Evolutionary conservation across 2,329 filamentous ascomycete species (phyloP).

Genomic region (Fusarium albosuccineum): DNA sequence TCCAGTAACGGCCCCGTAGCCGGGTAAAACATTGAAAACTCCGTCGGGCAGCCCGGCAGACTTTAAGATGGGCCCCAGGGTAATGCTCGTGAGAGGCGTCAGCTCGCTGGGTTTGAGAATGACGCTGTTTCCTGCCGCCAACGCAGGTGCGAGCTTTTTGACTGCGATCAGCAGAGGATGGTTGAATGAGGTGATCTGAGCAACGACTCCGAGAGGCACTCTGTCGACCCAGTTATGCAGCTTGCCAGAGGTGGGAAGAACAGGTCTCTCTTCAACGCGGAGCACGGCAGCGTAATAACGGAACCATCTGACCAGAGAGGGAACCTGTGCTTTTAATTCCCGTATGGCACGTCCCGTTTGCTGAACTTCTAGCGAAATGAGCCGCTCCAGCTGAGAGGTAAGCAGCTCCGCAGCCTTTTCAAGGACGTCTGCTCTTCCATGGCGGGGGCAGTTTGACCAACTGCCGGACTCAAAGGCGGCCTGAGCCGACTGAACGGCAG

Average conservation of each 20-base stretch:
- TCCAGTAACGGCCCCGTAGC: conserved; percentile 65
- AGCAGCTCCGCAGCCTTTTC: conserved; percentile 70
- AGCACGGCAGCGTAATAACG: conserved; percentile 77
- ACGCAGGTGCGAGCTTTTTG: conserved; percentile 71
- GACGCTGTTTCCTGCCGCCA: conserved; percentile 71
- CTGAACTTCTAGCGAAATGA: conserved; percentile 73
- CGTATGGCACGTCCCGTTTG: conserved; percentile 77
- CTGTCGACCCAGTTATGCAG: conserved; percentile 69
- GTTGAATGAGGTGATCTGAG: conserved; percentile 70
- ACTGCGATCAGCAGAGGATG: conserved; percentile 70
- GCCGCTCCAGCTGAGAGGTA: conserved; percentile 61
- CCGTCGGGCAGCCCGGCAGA: conserved; percentile 78
- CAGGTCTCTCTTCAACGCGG: conserved; percentile 74
- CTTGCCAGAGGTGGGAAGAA: conserved; percentile 74
- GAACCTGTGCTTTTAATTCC: conserved; percentile 78
- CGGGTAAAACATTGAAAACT: conserved; percentile 73
- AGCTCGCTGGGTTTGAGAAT: conserved; percentile 74
- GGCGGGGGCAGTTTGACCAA: conserved; percentile 72
- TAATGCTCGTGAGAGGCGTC: conserved; percentile 71
- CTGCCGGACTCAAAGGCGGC: conserved; percentile 74
- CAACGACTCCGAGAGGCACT: conserved; percentile 69
- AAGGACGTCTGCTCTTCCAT: conserved; percentile 71
- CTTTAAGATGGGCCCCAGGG: conserved; percentile 70
- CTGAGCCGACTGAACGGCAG: conserved; percentile 62
- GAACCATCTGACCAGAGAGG: conserved; percentile 76